Conservation (phyloP, 2,329 filamentous ascomycete genomes). For the Penicillium italicum region DNA sequence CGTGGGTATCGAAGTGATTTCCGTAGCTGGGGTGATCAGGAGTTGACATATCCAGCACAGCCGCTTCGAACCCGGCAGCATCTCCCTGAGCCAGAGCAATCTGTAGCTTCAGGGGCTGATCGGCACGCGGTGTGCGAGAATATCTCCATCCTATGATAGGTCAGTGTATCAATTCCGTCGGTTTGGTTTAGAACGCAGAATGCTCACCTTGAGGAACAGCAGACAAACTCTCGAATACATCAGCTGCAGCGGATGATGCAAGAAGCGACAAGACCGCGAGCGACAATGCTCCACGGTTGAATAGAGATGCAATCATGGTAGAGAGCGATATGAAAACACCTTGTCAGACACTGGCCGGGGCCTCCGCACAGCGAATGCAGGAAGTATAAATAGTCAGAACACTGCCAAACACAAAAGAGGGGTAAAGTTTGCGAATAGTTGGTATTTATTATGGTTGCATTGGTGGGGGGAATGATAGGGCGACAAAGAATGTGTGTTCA, state of each 20-base stretch:
- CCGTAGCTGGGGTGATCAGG: conserved; percentile 49
- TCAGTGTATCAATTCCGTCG: neutral
- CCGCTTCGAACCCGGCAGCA: conserved; percentile 42
- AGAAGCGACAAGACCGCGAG: conserved; percentile 30
- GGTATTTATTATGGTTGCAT: conserved; percentile 28
- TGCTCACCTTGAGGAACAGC: conserved; percentile 34
- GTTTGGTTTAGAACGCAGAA: neutral
- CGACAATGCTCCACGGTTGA: conserved; percentile 28
- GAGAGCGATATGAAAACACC: conserved; percentile 8
- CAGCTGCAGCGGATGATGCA: conserved; percentile 27
- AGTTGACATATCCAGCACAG: conserved; percentile 50
- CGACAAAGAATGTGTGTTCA: conserved; percentile 2
- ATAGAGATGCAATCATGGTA: conserved; percentile 28
- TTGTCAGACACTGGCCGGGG: neutral
- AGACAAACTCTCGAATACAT: conserved; percentile 36
- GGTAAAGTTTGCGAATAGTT: neutral
- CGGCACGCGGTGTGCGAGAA: conserved; percentile 23
- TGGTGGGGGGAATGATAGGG: conserved; percentile 14
- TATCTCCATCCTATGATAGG: conserved; percentile 32
- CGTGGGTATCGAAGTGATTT: conserved; percentile 45
- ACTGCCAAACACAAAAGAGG: conserved; percentile 8
- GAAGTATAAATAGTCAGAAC: conserved; percentile 17
- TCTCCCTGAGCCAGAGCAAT: conserved; percentile 39
- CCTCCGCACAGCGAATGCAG: neutral
- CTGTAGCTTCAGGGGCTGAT: conserved; percentile 31